These are phyloP conservation scores for Trypanosoma conorhini DNA, from an alignment of 208 protist genomes.

Conservation along the genomic window DNA sequence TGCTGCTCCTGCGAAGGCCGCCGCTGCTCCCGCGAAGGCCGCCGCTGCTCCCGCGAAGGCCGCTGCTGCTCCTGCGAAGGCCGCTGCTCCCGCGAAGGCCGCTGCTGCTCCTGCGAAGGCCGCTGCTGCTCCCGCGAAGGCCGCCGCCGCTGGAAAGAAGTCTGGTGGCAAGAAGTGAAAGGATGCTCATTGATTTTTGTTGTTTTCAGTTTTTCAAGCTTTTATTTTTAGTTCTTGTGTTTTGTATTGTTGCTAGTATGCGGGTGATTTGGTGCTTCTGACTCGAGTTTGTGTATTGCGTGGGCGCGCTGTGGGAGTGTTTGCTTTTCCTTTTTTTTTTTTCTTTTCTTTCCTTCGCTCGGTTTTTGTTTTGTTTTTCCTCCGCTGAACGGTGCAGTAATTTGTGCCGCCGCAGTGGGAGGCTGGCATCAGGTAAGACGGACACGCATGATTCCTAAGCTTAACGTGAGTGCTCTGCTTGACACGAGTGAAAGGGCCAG, in stretches of 20 bases:
- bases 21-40: conserved; percentile 44
- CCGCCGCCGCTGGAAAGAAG: conserved; percentile 46
- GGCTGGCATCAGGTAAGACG: background rate
- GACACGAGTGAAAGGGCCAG: background rate
- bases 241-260: background rate
- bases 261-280: background rate
- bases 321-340: too few species aligned
- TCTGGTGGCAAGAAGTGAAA: conserved; percentile 45
- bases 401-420: too few species aligned
- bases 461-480: conserved; percentile 43
- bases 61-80: conserved; percentile 30
- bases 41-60: conserved; percentile 39
- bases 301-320: background rate
- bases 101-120: conserved; percentile 41
- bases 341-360: too few species aligned
- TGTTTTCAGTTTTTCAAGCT: background rate
- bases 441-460: conserved; percentile 40
- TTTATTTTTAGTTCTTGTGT: conserved; percentile 7
- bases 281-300: too few species aligned
- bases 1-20: conserved; percentile 45
- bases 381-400: too few species aligned
- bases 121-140: conserved; percentile 33
- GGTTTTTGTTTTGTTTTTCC: conserved; percentile 1
- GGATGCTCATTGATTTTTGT: conserved; percentile 22
- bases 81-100: conserved; percentile 55